Evolutionary conservation across 768 basidiomycete species (phyloP), one percentile per base, ranked within the genome.

Genomic region (Fomitopsis serialis): DNA sequence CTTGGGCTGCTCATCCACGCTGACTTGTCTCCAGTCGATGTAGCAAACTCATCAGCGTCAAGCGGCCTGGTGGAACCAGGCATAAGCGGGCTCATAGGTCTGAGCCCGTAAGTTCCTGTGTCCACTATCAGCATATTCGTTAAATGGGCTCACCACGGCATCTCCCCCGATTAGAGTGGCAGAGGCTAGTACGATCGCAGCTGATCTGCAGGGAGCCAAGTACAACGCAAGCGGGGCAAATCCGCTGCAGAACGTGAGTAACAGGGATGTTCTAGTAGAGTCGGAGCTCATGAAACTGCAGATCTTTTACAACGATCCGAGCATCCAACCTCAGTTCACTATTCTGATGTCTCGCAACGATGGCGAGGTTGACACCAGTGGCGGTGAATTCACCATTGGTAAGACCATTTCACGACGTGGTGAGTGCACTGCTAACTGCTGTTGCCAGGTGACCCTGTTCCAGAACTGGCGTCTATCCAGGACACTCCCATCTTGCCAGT

Each of bases 261-360:
- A 5, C 12, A 24, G 4, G 10, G 15, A 13, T 2, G 13, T 15
- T 27, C 13, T 21, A 29, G 40, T 13, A 17, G 29, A 3, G 11
- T 23, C 12, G 4, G 24, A 42, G 21, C 24, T 45, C 13, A 9
- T 21, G 25, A 29, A 7, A 29, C 21, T 10, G 46, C 22, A 52
- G 51, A 52, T 52, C n/a, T 52, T 52, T 27, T 13, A 15, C 15
- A 15, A 44, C 5, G 23, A 52, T 22, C 50, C 50, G 13, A 42
- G 45, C 22, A 32, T 44, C 7, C 37, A 15, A 13, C 42, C 34
- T 3, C 43, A 44, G 42, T 44, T 52, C 29, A 29, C 51, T 17
- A 52, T 52, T 10, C 34, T 52, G 29, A 35, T 52, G 42, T 52
- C 42, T n/a, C 51, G 51, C 3, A 44, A 44, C 12, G 43, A 52